phyloP scores from a whole-genome alignment of 1,284 basidiomycete species.

The Ceratobasidium sp. region DNA sequence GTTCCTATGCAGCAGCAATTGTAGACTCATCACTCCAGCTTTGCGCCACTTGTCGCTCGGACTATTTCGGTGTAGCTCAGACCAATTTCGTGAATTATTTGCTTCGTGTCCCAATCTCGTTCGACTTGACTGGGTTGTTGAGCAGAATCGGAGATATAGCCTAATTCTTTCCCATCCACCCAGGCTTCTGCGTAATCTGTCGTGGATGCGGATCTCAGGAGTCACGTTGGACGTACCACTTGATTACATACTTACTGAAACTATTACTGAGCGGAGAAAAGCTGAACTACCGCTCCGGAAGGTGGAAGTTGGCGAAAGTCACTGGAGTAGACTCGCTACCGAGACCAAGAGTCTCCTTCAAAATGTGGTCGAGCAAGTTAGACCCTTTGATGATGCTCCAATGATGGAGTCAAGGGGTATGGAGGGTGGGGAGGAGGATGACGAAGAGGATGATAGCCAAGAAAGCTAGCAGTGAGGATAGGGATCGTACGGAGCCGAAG shows the following conservation, averaged over 20 bases:
- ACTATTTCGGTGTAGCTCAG: slow-evolving; percentile 12
- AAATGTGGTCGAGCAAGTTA: background rate
- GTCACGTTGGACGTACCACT: background rate
- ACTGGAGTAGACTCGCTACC: background rate
- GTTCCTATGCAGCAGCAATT: background rate
- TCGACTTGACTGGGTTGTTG: slow-evolving; percentile 7
- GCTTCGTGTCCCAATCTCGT: background rate
- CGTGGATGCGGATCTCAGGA: slow-evolving; percentile 5
- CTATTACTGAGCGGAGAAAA: background rate
- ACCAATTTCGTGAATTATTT: background rate
- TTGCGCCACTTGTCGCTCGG: slow-evolving; percentile 6
- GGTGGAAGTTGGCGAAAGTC: background rate
- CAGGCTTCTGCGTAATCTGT: slow-evolving; percentile 4
- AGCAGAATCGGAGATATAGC: slow-evolving; percentile 1
- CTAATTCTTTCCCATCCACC: background rate
- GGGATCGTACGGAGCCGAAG: background rate
- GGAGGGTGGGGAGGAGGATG: background rate
- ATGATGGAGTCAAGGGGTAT: background rate
- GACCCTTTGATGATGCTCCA: background rate
- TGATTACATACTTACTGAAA: slow-evolving; percentile 5
- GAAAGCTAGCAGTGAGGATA: background rate
- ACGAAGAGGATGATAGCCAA: background rate
- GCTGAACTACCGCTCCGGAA: slow-evolving; percentile 3
- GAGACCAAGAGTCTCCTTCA: background rate
- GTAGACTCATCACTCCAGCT: background rate